Evolutionary conservation across 441 rosid species (phyloP), one percentile per base, ranked within the genome.

Genomic region (Pelargonium australe): DNA sequence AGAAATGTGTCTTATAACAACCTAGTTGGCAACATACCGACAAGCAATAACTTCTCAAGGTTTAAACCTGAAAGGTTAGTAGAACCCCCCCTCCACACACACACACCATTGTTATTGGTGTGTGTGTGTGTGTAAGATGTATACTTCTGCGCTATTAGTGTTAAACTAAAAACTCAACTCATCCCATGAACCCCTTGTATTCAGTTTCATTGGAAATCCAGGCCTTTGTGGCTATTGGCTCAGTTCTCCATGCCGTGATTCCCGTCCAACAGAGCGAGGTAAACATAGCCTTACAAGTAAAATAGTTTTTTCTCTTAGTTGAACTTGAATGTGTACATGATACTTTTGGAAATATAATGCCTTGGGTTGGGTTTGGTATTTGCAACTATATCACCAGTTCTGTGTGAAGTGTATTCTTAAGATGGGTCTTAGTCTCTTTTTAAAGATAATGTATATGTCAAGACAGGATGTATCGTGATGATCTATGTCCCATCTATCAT

Each of bases 1-100:
- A 95, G 99, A 86, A 92, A 95, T 77, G 76, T 95, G 47, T 90
- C 99, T 3, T 84, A 86, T 71, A 95, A 95, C 81, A 75, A 86
- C 81, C 82, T 95, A 41, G 89, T 67, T 3, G 98, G 99, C 23
- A 83, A 85, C 65, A 82, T 92, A 73, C 93, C 99, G 57, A 83
- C 84, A 49, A 80, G 81, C 77, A 87, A 88, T 77, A 89, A 92
- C 83, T 90, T 90, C 72, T 74, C 95, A 0, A 82, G 81, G 44
- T 92, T 86, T 80, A 78, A 89, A 4, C 78, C 92, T 0, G 79
- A 84, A 40, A 87, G 99, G 63, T 60, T 60, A 60, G 63, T 5
- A 57, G 28, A n/a, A n/a, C n/a, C n/a, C 34, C 34, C 34, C 34
- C 34, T 4, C 34, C 3, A 2, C 34, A 28, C 34, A 28, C 34